Evolutionary conservation across 129 eudicot genomes (phyloP).

Genomic region (Flaveria brownii): DNA sequence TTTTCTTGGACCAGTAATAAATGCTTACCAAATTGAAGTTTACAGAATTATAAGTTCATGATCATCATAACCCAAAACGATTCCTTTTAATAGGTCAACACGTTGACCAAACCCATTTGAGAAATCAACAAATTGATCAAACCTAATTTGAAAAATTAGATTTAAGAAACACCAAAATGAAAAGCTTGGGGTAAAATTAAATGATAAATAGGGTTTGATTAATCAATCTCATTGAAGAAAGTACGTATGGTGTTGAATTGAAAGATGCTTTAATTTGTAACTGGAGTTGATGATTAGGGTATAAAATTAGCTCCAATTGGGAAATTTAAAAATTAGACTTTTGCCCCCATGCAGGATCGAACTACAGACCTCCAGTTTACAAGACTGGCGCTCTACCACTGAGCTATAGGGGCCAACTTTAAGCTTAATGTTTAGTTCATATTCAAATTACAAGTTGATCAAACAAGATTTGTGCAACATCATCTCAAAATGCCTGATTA

Average conservation of each 20-base stretch:
- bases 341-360: slow-evolving; percentile 99
- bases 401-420: slow-evolving; percentile 84
- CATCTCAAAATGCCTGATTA: background rate
- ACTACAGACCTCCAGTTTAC: slow-evolving; percentile 99
- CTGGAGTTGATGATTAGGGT: background rate
- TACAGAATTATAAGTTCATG: no score
- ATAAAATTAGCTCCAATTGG: background rate
- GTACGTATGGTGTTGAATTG: no score
- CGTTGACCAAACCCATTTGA: no score
- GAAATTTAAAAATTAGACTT: no score
- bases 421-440: background rate
- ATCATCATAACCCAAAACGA: no score
- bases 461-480: background rate
- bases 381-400: slow-evolving; percentile 99
- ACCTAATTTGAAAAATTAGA: background rate
- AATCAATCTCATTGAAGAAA: no score
- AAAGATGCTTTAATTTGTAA: no score
- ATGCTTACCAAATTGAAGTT: no score
- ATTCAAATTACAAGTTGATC: background rate
- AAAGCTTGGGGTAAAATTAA: background rate
- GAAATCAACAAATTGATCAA: background rate
- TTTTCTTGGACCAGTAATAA: background rate
- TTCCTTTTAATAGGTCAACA: background rate
- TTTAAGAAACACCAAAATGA: background rate
- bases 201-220: background rate